phyloP scores from a whole-genome alignment of 805 yeast genomes.

The Isabelozyma gotoi region DNA sequence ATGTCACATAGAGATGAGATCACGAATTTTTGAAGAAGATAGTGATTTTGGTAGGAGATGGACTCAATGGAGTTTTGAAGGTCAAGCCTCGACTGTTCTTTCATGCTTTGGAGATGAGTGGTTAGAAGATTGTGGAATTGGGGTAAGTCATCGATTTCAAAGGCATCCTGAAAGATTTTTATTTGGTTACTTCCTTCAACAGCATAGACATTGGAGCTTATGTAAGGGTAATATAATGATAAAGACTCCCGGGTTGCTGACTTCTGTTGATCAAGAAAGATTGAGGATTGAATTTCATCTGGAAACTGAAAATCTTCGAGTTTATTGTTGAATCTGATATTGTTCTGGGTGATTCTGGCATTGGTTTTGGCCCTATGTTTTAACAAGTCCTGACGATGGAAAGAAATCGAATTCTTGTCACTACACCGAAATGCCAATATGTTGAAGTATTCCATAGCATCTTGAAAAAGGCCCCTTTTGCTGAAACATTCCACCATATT shows the following conservation, averaged over 20 bases:
- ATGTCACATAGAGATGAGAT: conserved; percentile 22
- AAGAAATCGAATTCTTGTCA: background rate
- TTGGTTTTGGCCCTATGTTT: background rate
- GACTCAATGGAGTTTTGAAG: background rate
- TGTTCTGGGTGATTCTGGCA: background rate
- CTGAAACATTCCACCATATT: conserved; percentile 32
- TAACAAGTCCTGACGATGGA: background rate
- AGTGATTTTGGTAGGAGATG: background rate
- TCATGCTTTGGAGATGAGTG: background rate
- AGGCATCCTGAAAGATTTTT: background rate
- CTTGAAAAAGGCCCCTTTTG: conserved; percentile 13
- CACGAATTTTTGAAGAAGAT: conserved; percentile 23
- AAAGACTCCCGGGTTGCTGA: background rate
- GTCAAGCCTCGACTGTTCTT: conserved; percentile 11
- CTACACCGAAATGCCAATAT: background rate
- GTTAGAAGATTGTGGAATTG: conserved; percentile 16
- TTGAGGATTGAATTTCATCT: background rate
- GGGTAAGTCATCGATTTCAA: conserved; percentile 32
- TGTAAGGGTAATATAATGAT: background rate
- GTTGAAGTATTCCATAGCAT: conserved; percentile 18
- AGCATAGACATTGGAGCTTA: background rate
- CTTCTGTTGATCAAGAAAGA: background rate
- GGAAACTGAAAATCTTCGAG: background rate
- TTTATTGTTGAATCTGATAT: background rate
- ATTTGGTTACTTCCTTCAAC: background rate